phyloP scores from a whole-genome alignment of 257 asterid genomes.

The Ilex aquifolium region DNA sequence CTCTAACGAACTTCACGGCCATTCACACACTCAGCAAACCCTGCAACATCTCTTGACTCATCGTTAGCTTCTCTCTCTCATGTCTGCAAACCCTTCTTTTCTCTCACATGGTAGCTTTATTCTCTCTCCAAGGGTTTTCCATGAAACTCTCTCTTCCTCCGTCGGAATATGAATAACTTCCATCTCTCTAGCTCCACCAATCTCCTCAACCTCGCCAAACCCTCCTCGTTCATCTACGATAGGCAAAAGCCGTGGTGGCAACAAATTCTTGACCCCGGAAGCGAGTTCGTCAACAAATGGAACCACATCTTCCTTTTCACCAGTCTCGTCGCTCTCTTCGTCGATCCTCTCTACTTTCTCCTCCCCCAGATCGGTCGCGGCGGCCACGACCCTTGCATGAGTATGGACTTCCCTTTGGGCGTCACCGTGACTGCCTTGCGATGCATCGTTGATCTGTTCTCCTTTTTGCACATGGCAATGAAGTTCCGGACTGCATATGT shows the following conservation, averaged over 20 bases:
- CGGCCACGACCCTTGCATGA: constrained; percentile 36
- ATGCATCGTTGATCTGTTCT: constrained; percentile 54
- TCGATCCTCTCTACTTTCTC: constrained; percentile 76
- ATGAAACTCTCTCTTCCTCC: too few species aligned
- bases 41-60: constrained; percentile 14
- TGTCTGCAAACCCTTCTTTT: neutral
- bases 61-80: constrained; percentile 26
- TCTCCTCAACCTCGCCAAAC: constrained; percentile 32
- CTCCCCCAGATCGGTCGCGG: constrained; percentile 39
- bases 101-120: too few species aligned
- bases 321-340: constrained; percentile 59
- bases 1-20: constrained; percentile 8
- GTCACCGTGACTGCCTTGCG: constrained; percentile 40
- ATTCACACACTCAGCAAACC: neutral
- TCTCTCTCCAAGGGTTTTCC: too few species aligned
- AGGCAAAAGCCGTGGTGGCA: constrained; percentile 56
- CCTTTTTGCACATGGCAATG: constrained; percentile 55
- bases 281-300: constrained; percentile 58
- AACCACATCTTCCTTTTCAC: constrained; percentile 59
- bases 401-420: constrained; percentile 38
- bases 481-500: constrained; percentile 77
- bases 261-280: constrained; percentile 66
- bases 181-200: constrained; percentile 7
- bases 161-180: neutral
- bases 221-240: constrained; percentile 36